Evolutionary conservation across 2,329 filamentous ascomycete species (phyloP), one percentile per base, ranked within the genome.

Genomic region (Apiospora sp.): DNA sequence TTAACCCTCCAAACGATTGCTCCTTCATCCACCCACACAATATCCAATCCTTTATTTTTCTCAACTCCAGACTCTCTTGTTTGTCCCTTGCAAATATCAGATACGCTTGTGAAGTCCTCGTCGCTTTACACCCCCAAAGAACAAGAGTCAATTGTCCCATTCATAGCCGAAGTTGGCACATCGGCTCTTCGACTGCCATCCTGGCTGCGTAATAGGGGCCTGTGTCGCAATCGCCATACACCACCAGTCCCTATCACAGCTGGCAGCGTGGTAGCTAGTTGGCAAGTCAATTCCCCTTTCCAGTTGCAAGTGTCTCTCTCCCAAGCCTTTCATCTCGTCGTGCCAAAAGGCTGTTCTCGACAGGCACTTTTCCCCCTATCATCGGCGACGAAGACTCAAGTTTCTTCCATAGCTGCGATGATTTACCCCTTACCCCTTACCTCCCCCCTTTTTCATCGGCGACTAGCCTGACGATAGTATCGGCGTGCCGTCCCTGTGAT

Each of bases 81-180:
- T 37, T 64, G 30, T 8, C 10, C 34, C 19, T 24, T 12, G 34
- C 19, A 24, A 64, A 24, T 14, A 41, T 64, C 58, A 41, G 58
- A 64, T 41, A 64, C 10, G 41, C 58, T 64, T 8, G 58, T 19
- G 54, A n/a, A 4, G 8, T 41, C 58, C 58, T 19, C 41, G 58
- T n/a, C 19, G 34, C 19, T 14, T 64, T 41, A 10, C 37, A 41
- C 19, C 8, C 58, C 34, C 34, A 41, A 41, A 41, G 24, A 24
- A 34, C 16, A 10, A n/a, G 30, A n/a, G 22, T n/a, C 30, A 19
- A 41, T 41, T n/a, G 19, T 64, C 19, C n/a, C 4, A n/a, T 12
- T 19, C 58, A n/a, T 24, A 41, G 58, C 34, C 34, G 34, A 64
- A 64, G 58, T 64, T 64, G 58, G 58, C 58, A 64, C 34, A 64